Base-by-base conservation (phyloP, 2,329 filamentous ascomycete genomes). In the Scedosporium aurantiacum region DNA sequence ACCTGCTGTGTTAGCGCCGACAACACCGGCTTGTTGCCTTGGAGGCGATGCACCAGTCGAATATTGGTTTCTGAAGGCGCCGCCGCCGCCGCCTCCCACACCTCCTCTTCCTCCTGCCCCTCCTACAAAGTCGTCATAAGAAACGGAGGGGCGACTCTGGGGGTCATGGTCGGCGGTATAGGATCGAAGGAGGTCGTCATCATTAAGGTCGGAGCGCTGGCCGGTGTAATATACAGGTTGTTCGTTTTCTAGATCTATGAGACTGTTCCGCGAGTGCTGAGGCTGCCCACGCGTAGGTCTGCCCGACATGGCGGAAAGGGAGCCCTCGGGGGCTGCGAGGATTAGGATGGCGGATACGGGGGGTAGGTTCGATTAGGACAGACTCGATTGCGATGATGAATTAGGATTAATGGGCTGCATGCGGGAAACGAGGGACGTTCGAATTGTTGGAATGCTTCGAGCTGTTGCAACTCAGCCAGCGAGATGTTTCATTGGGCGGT, bases 41-140 rank as follows among this genome's bases (percentile, higher is more conserved):
- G 16, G 63, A 63, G 47, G 54, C 12, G 54, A 23, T 57, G 50
- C 50, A 54, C 50, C 50, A 5, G 54, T 57, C 54, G 54, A 23
- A 28, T 50, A n/a, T 18, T 54, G 58, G 47, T 50, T 23, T 32
- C 58, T 18, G 58, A 60, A 54, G 43, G 32, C 21, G 57, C 63
- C 3, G 63, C 62, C 61, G 60, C 62, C 63, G 47, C 64, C 64
- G 45, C 66, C 63, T 37, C 62, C 64, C 68, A 71, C 63, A 64
- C 70, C 58, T 68, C 70, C 63, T 63, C 79, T 76, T 64, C 78
- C 79, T 65, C 78, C 77, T 37, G 32, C 32, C 58, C 79, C 85
- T 65, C 93, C 93, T 64, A 97, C 87, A 72, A 97, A 97, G 69
- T 94, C 89, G 79, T 97, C 93, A 75, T 97, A 97, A 63, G 91